These are phyloP conservation scores for Wallacemonas rigidus DNA, from an alignment of 208 protist species.

Conservation along the genomic window DNA sequence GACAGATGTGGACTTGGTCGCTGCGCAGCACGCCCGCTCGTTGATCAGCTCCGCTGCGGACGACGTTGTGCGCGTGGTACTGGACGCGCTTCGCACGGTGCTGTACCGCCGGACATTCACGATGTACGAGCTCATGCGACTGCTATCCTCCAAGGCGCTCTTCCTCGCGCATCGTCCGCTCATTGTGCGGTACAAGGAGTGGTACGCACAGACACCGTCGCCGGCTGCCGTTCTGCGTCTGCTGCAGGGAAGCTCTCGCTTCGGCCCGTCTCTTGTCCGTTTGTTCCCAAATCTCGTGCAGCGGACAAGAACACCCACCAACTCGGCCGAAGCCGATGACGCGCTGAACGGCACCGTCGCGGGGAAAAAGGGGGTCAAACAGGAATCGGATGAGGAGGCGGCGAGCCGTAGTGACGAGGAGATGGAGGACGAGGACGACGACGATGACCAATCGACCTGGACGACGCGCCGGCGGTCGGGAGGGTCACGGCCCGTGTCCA, in stretches of 20 bases:
- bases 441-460: not conserved
- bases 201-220: constrained; percentile 58
- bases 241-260: constrained; percentile 47
- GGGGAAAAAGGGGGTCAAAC: too few relatives aligned
- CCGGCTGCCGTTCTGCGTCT: constrained; percentile 58
- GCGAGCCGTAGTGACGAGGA: not conserved
- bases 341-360: too few relatives aligned
- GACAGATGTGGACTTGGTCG: constrained; percentile 8
- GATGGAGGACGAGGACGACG: not conserved
- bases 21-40: constrained; percentile 22
- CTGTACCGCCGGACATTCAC: constrained; percentile 63
- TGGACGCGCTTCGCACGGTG: constrained; percentile 48
- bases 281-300: constrained; percentile 23
- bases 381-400: constrained; percentile 5
- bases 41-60: constrained; percentile 26
- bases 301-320: too few relatives aligned
- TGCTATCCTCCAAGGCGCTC: constrained; percentile 48
- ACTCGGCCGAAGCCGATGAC: too few relatives aligned
- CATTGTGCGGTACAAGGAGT: constrained; percentile 48
- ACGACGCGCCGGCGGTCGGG: not conserved
- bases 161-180: constrained; percentile 42
- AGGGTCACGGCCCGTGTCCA: too few relatives aligned
- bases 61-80: constrained; percentile 35
- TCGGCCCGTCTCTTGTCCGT: constrained; percentile 35
- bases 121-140: constrained; percentile 76